A percentile compares a stretch with the other conserved stretches of the same genome.
Evolutionary conservation across 805 yeast species (phyloP).

Genomic region (Komagataella kurtzmanii): DNA sequence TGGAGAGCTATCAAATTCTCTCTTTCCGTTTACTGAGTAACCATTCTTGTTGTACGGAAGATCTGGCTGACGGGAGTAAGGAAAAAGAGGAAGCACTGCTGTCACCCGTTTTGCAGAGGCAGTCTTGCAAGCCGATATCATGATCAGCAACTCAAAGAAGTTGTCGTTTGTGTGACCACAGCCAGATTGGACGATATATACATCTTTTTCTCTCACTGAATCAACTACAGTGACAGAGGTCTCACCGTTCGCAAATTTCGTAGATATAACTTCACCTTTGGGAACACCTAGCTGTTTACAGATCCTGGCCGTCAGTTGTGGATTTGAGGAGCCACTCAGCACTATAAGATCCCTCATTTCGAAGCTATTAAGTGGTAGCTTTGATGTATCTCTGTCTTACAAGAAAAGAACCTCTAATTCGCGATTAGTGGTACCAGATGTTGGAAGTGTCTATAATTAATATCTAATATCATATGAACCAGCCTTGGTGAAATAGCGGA

Average conservation of each 20-base stretch:
- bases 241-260: slow-evolving; percentile 82
- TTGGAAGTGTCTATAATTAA: slow-evolving; percentile 12
- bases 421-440: background rate
- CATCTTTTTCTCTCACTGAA: slow-evolving; percentile 93
- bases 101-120: slow-evolving; percentile 85
- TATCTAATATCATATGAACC: slow-evolving; percentile 77
- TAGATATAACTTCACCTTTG: slow-evolving; percentile 50
- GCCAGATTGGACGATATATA: slow-evolving; percentile 78
- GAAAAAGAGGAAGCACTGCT: slow-evolving; percentile 86
- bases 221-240: slow-evolving; percentile 77
- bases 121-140: slow-evolving; percentile 85
- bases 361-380: background rate
- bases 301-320: slow-evolving; percentile 58
- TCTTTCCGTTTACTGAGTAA: slow-evolving; percentile 12
- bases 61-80: slow-evolving; percentile 94
- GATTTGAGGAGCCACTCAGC: slow-evolving; percentile 86
- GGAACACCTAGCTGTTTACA: slow-evolving; percentile 69
- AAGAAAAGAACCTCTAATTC: background rate
- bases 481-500: slow-evolving; percentile 59
- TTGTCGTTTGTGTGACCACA: slow-evolving; percentile 83
- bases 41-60: slow-evolving; percentile 72
- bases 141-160: slow-evolving; percentile 68
- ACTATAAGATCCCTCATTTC: slow-evolving; percentile 74
- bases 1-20: slow-evolving; percentile 26
- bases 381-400: background rate